Evolutionary conservation across 768 basidiomycete genomes (phyloP).

Genomic region (Gloeostereum incarnatum): DNA sequence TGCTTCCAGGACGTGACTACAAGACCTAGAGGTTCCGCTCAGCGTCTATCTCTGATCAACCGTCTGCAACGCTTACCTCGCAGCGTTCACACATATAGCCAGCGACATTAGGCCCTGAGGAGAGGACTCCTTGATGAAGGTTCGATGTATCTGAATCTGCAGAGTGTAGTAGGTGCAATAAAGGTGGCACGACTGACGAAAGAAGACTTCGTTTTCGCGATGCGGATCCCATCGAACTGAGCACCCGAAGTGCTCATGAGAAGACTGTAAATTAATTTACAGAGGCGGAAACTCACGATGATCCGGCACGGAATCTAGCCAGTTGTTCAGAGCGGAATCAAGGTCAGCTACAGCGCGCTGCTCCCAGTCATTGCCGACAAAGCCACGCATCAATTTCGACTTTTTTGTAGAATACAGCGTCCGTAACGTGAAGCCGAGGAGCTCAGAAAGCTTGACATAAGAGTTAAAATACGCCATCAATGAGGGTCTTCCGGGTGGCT

Average conservation of each 20-base stretch:
- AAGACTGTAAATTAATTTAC: neutral
- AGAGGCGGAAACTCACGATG: slow-evolving; percentile 22
- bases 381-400: slow-evolving; percentile 10
- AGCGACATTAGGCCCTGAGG: too few species aligned
- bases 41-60: too few species aligned
- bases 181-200: slow-evolving; percentile 40
- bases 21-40: too few species aligned
- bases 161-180: slow-evolving; percentile 35
- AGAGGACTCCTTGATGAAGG: too few species aligned
- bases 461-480: slow-evolving; percentile 33
- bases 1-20: too few species aligned
- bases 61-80: too few species aligned
- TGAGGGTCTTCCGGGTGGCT: slow-evolving; percentile 42
- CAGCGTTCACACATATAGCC: too few species aligned
- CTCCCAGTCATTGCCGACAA: slow-evolving; percentile 35
- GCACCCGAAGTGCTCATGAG: slow-evolving; percentile 13
- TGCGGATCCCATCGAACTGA: slow-evolving; percentile 32
- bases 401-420: slow-evolving; percentile 20
- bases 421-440: slow-evolving; percentile 38
- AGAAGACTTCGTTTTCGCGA: slow-evolving; percentile 22
- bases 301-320: slow-evolving; percentile 63
- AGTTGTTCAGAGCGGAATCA: slow-evolving; percentile 70
- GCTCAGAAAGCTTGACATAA: slow-evolving; percentile 36
- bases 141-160: too few species aligned
- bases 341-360: slow-evolving; percentile 61